A percentile compares a stretch with the other conserved stretches of the same genome.
Evolutionary conservation across 2,329 filamentous ascomycete species (phyloP).

Genomic region (Trichoderma afroharzianum): DNA sequence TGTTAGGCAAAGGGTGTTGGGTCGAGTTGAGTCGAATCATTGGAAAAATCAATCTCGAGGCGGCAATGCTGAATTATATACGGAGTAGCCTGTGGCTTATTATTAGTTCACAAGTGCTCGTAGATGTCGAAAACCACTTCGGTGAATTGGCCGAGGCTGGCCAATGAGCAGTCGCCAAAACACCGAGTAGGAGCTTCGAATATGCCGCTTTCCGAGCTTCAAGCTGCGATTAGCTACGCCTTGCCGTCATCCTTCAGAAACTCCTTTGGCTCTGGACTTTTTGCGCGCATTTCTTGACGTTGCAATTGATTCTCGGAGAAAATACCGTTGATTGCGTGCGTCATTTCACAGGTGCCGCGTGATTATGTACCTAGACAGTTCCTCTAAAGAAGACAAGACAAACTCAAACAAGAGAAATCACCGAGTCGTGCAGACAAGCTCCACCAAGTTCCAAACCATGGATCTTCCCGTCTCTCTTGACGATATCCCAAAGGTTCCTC

Average conservation of each 20-base stretch:
- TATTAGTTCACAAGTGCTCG: not conserved
- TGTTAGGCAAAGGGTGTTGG: not conserved
- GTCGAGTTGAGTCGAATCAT: not conserved
- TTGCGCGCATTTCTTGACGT: not conserved
- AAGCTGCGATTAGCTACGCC: not conserved
- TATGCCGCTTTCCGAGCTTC: conserved; percentile 7
- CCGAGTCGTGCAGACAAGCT: not conserved
- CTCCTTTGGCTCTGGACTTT: not conserved
- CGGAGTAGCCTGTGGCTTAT: not conserved
- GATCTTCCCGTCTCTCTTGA: not conserved
- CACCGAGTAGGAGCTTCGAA: not conserved
- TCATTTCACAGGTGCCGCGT: not conserved
- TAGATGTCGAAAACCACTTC: not conserved
- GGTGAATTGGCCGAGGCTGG: not conserved
- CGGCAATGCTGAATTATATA: not conserved
- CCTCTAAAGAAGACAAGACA: not conserved
- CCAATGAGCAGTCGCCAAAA: conserved; percentile 9
- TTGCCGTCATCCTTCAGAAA: not conserved
- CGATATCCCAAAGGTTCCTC: not conserved
- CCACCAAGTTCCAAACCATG: not conserved
- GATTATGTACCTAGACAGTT: not conserved
- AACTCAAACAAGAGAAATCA: not conserved
- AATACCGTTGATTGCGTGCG: not conserved
- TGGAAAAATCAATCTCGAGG: not conserved
- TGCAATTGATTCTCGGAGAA: not conserved